phyloP scores from a whole-genome alignment of 805 yeast genomes.

The Candida succiphila region DNA sequence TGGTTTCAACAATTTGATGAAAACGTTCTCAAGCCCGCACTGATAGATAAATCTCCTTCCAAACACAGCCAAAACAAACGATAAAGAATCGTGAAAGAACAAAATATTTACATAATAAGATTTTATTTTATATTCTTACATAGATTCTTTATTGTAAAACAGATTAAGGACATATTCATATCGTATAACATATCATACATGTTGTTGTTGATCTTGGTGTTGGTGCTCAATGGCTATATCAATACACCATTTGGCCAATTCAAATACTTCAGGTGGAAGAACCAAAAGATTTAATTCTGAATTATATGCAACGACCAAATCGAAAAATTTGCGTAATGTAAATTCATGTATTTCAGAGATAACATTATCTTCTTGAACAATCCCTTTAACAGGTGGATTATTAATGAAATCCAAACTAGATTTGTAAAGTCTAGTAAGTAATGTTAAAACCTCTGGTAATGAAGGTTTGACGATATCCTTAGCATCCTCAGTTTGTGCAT shows the following conservation, averaged over 20 bases:
- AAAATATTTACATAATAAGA: too few relatives aligned
- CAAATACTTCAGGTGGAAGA: slow-evolving; percentile 51
- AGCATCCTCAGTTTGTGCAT: slow-evolving; percentile 50
- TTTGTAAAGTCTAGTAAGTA: slow-evolving; percentile 52
- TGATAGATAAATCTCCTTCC: slow-evolving; percentile 42
- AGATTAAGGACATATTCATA: too few relatives aligned
- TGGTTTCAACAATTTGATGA: slow-evolving; percentile 96
- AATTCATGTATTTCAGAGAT: slow-evolving; percentile 52
- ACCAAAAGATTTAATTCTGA: slow-evolving; percentile 54
- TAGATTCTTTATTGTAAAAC: too few relatives aligned
- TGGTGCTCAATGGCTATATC: slow-evolving; percentile 51
- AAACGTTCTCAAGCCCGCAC: slow-evolving; percentile 84
- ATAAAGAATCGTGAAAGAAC: background rate
- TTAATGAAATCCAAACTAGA: slow-evolving; percentile 37
- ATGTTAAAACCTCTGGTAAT: slow-evolving; percentile 48
- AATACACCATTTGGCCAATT: slow-evolving; percentile 63
- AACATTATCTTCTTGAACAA: slow-evolving; percentile 25
- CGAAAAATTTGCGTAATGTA: slow-evolving; percentile 53
- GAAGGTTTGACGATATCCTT: slow-evolving; percentile 41
- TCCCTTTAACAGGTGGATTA: slow-evolving; percentile 19
- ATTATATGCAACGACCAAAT: slow-evolving; percentile 55
- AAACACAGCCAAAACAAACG: background rate
- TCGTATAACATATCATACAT: too few relatives aligned
- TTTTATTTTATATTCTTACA: too few relatives aligned
- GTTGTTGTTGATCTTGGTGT: slow-evolving; percentile 17